Conservation (phyloP, 768 basidiomycete genomes). For the Tricholoma saponaceum region DNA sequence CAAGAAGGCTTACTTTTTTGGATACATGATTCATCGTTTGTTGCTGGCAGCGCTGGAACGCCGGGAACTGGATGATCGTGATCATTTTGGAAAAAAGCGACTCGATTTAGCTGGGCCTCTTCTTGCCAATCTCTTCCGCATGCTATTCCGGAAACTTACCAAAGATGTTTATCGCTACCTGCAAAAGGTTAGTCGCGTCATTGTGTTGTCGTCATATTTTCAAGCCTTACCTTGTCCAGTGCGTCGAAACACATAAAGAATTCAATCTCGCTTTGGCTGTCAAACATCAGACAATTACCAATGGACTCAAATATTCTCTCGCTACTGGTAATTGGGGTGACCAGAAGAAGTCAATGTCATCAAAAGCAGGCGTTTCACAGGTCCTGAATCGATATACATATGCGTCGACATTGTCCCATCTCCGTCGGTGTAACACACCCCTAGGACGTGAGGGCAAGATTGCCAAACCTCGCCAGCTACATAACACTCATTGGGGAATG, state of each 20-base stretch:
- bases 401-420: constrained; percentile 95
- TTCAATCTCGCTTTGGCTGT: constrained; percentile 91
- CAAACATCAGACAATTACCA: constrained; percentile 95
- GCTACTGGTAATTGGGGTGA: constrained; percentile 99
- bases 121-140: constrained; percentile 94
- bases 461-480: constrained; percentile 97
- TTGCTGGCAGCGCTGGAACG: constrained; percentile 91
- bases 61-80: constrained; percentile 95
- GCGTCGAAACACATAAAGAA: constrained; percentile 93
- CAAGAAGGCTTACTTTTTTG: constrained; percentile 99
- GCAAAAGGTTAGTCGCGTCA: constrained; percentile 68
- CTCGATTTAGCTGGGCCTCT: constrained; percentile 94
- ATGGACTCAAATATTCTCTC: constrained; percentile 95
- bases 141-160: constrained; percentile 95
- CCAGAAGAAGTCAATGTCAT: constrained; percentile 97
- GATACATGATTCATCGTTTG: constrained; percentile 98
- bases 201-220: constrained; percentile 4
- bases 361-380: constrained; percentile 98
- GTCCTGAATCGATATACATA: constrained; percentile 98
- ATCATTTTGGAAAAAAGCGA: constrained; percentile 98
- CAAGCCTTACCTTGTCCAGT: constrained; percentile 44
- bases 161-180: constrained; percentile 96
- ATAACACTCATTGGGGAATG: constrained; percentile 99
- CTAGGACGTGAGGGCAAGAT: constrained; percentile 98
- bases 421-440: constrained; percentile 97